These are phyloP conservation scores for Akanthomyces uredinophilus DNA, from an alignment of 2,329 filamentous ascomycete species.

Conservation along the genomic window DNA sequence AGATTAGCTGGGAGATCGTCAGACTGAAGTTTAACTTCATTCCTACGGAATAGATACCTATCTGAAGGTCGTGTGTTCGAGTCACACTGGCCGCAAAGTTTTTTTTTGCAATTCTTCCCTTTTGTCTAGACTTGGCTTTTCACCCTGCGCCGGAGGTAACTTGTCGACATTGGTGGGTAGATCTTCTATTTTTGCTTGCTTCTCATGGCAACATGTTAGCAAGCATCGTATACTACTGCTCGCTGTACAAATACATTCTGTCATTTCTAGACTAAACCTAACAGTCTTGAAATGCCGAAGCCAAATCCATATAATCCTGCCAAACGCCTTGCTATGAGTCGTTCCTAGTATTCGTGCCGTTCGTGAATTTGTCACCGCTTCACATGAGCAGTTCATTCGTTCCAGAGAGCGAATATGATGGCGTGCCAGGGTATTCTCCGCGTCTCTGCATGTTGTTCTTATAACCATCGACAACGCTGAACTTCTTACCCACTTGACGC, in stretches of 20 bases:
- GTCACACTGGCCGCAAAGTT: slow-evolving; percentile 25
- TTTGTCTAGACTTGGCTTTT: not conserved
- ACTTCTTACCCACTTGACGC: slow-evolving; percentile 72
- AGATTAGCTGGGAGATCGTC: slow-evolving; percentile 27
- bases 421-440: slow-evolving; percentile 20
- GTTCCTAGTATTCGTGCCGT: not conserved
- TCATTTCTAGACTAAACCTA: not conserved
- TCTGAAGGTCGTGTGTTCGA: slow-evolving; percentile 29
- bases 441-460: slow-evolving; percentile 22
- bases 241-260: not conserved
- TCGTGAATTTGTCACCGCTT: not conserved
- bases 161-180: too few species aligned
- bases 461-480: slow-evolving; percentile 49
- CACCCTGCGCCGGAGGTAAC: too few species aligned
- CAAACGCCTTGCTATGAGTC: slow-evolving; percentile 13
- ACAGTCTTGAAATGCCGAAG: not conserved
- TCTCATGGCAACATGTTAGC: too few species aligned
- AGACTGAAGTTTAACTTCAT: slow-evolving; percentile 25
- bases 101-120: slow-evolving; percentile 16
- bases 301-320: slow-evolving; percentile 1
- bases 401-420: slow-evolving; percentile 23
- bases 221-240: too few species aligned
- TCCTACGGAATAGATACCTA: slow-evolving; percentile 22
- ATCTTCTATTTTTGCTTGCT: not conserved
- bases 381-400: slow-evolving; percentile 30